phyloP scores from a whole-genome alignment of 768 basidiomycete species.

The Ephemerocybe angulata region DNA sequence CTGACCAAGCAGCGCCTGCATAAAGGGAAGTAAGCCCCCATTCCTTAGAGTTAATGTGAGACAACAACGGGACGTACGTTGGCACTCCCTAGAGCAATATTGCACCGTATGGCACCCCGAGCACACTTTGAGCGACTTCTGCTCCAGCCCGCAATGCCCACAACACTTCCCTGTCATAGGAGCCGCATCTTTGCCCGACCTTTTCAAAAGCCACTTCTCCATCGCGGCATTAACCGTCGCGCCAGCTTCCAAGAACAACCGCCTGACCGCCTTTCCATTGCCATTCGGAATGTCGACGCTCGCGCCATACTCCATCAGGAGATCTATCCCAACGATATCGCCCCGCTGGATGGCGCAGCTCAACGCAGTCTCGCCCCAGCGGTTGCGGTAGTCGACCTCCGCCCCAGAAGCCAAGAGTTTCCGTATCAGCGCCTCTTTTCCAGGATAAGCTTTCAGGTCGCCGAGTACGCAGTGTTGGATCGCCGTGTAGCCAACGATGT shows the following conservation, averaged over 20 bases:
- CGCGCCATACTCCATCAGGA: conserved; percentile 49
- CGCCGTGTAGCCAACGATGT: conserved; percentile 48
- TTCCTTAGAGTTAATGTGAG: background rate
- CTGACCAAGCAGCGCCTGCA: conserved; percentile 45
- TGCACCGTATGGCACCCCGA: conserved; percentile 39
- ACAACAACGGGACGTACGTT: conserved; percentile 36
- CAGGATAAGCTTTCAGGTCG: conserved; percentile 21
- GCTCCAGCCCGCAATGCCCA: conserved; percentile 28
- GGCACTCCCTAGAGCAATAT: conserved; percentile 56
- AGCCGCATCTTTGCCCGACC: conserved; percentile 40
- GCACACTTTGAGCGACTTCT: conserved; percentile 38
- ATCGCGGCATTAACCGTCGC: conserved; percentile 42
- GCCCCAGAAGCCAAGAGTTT: conserved; percentile 44
- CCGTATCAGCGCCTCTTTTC: conserved; percentile 31
- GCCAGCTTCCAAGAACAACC: conserved; percentile 32
- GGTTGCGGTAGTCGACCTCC: conserved; percentile 45
- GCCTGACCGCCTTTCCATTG: conserved; percentile 32
- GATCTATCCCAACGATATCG: conserved; percentile 31
- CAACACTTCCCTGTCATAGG: conserved; percentile 43
- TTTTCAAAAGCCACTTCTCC: conserved; percentile 44
- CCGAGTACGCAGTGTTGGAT: conserved; percentile 47
- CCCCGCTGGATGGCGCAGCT: conserved; percentile 29
- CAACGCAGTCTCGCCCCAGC: conserved; percentile 45
- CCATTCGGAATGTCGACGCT: conserved; percentile 38
- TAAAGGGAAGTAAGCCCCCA: background rate